phyloP scores from a whole-genome alignment of 2,329 filamentous ascomycete species.

The Pestalotiopsis sp. region DNA sequence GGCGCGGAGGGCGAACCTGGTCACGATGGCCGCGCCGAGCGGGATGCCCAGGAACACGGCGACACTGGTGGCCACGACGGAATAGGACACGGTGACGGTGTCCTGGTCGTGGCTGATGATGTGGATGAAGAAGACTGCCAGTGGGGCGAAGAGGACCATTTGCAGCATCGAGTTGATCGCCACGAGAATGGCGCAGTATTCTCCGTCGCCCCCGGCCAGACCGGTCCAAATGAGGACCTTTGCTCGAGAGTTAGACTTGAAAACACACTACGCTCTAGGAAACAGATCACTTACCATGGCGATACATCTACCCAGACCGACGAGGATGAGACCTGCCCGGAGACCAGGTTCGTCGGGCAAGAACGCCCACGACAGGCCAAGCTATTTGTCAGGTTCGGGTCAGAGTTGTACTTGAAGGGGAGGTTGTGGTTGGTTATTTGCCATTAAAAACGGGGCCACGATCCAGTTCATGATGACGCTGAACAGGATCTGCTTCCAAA shows the following conservation, averaged over 20 bases:
- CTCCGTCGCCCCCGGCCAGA: slow-evolving; percentile 73
- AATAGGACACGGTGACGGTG: slow-evolving; percentile 53
- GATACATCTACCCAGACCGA: slow-evolving; percentile 84
- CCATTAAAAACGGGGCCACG: slow-evolving; percentile 81
- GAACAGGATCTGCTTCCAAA: slow-evolving; percentile 82
- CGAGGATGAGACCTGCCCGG: slow-evolving; percentile 73
- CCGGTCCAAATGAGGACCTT: slow-evolving; percentile 73
- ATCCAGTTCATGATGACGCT: slow-evolving; percentile 83
- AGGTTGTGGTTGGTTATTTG: slow-evolving; percentile 35
- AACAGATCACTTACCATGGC: slow-evolving; percentile 68
- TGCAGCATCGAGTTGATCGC: slow-evolving; percentile 76
- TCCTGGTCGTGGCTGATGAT: slow-evolving; percentile 59
- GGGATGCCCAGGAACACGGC: slow-evolving; percentile 86
- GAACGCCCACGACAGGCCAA: slow-evolving; percentile 69
- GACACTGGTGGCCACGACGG: slow-evolving; percentile 75
- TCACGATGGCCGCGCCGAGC: slow-evolving; percentile 77
- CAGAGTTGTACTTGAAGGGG: not conserved
- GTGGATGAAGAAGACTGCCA: slow-evolving; percentile 70
- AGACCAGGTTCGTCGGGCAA: slow-evolving; percentile 61
- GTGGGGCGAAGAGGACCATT: slow-evolving; percentile 72
- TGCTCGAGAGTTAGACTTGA: not conserved
- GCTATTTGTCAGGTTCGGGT: slow-evolving; percentile 39
- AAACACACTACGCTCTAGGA: not conserved
- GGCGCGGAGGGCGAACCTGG: slow-evolving; percentile 63
- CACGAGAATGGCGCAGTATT: slow-evolving; percentile 84